Evolutionary conservation across 2,329 filamentous ascomycete genomes (phyloP).

Genomic region (Fonsecaea pugnacius): DNA sequence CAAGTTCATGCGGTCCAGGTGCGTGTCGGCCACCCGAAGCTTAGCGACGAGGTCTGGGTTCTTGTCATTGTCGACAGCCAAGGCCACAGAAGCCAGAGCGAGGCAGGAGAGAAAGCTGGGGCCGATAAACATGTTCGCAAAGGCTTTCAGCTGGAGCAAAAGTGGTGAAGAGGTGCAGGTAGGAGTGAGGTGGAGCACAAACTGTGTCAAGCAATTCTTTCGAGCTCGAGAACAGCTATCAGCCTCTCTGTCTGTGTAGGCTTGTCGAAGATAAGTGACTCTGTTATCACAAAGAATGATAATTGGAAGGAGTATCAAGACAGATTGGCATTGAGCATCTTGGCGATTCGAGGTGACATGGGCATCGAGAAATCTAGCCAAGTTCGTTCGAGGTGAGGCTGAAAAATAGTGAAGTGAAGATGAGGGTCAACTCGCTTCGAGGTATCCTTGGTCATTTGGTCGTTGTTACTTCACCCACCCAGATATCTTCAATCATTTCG

Average conservation of each 20-base stretch:
- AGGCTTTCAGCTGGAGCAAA: slow-evolving; percentile 23
- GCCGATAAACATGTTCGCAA: slow-evolving; percentile 27
- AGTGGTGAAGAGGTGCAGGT: not conserved
- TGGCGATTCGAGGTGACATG: not conserved
- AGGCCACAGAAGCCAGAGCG: slow-evolving; percentile 29
- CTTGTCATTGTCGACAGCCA: slow-evolving; percentile 46
- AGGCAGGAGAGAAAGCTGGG: slow-evolving; percentile 37
- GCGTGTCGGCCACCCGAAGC: slow-evolving; percentile 49
- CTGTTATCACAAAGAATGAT: slow-evolving; percentile 21
- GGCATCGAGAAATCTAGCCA: not conserved
- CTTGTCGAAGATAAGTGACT: not conserved
- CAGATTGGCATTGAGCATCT: slow-evolving; percentile 3
- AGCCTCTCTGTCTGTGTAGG: slow-evolving; percentile 27
- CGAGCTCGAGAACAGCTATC: slow-evolving; percentile 23
- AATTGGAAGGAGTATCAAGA: not conserved
- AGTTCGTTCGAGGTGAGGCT: not conserved
- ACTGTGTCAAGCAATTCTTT: slow-evolving; percentile 18
- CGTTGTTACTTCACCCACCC: not conserved
- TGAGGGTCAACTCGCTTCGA: not conserved
- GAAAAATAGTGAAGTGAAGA: not conserved
- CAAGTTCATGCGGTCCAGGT: slow-evolving; percentile 51
- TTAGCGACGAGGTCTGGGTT: slow-evolving; percentile 48
- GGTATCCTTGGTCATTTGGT: not conserved
- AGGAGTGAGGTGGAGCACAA: slow-evolving; percentile 8
- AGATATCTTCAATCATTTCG: not conserved